phyloP scores from a whole-genome alignment of 768 basidiomycete species.

The Macrolepiota fuliginosa region DNA sequence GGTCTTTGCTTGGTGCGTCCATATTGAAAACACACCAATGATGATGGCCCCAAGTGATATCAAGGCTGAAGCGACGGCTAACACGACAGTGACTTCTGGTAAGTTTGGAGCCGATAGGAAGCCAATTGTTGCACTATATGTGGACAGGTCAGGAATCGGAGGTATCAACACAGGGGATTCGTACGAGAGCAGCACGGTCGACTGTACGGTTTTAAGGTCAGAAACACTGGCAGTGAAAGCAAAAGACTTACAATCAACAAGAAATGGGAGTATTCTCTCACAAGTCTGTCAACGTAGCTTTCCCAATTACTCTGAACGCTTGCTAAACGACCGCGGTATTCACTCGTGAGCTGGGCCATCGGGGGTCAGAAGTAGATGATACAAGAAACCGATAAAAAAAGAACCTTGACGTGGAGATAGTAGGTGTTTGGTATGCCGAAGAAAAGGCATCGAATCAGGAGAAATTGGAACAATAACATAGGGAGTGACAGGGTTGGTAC shows the following conservation, averaged over 20 bases:
- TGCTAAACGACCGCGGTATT: slow-evolving; percentile 47
- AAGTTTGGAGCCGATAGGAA: slow-evolving; percentile 45
- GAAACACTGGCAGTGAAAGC: neutral
- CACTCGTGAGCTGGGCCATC: slow-evolving; percentile 32
- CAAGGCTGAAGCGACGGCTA: slow-evolving; percentile 44
- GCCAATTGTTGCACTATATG: slow-evolving; percentile 45
- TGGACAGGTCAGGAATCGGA: neutral
- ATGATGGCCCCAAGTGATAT: slow-evolving; percentile 55
- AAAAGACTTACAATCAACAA: slow-evolving; percentile 45
- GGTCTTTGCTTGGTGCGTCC: slow-evolving; percentile 51
- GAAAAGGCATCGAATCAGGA: slow-evolving; percentile 41
- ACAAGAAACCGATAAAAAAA: neutral
- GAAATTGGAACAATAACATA: slow-evolving; percentile 18
- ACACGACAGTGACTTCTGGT: slow-evolving; percentile 29
- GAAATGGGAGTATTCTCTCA: slow-evolving; percentile 55
- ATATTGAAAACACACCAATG: slow-evolving; percentile 54
- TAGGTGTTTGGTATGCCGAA: slow-evolving; percentile 56
- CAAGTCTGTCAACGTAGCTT: slow-evolving; percentile 45
- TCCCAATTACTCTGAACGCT: slow-evolving; percentile 50
- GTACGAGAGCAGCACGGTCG: slow-evolving; percentile 53
- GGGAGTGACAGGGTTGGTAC: slow-evolving; percentile 10
- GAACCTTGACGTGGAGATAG: slow-evolving; percentile 43
- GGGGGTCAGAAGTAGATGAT: neutral
- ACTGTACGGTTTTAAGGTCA: slow-evolving; percentile 25
- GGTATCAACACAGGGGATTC: slow-evolving; percentile 19